Evolutionary conservation across 129 eudicot genomes (phyloP), one percentile per base, ranked within the genome.

Genomic region (Chrysanthemum lavandulifolium): DNA sequence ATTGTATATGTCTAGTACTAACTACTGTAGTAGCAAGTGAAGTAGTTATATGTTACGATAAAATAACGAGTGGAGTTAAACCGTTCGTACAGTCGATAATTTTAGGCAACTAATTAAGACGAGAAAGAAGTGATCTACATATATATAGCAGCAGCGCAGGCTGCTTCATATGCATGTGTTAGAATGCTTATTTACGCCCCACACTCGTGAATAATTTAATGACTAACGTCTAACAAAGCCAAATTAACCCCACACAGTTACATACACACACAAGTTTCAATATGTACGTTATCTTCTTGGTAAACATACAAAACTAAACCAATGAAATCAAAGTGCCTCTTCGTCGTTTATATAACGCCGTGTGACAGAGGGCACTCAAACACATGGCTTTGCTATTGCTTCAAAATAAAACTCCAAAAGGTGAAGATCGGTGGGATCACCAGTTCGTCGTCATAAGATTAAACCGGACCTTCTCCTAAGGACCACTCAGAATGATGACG

Each of bases 151-250:
- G n/a, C 21, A 48, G 4, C 23, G 10, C 16, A 29, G 33, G 52
- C 15, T 56, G 5, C 13, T 59, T 57, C 67, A 45, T 72, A 67
- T 58, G 76, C 67, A 45, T 72, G 76, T 58, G 76, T 43, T 57
- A 31, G 40, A 23, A 57, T 45, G 58, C 16, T 48, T 14, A 61
- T 18, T 73, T 27, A 73, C 61, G 69, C 69, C 77, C 77, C 61
- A 73, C 77, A 49, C 19, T 50, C 12, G 36, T 73, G 40, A 61
- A 61, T 76, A 56, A n/a, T n/a, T n/a, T n/a, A n/a, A 65, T 33
- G 72, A 15, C 43, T 62, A 67, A n/a, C 19, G 77, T 76, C 68
- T 76, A 76, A 67, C 74, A 57, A 50, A 76, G 80, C 74, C 80
- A 76, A 76, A 74, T 25, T 66, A 55, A 64, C 69, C 58, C 78